phyloP scores from a whole-genome alignment of 306 rosid species.

The Cercis canadensis region DNA sequence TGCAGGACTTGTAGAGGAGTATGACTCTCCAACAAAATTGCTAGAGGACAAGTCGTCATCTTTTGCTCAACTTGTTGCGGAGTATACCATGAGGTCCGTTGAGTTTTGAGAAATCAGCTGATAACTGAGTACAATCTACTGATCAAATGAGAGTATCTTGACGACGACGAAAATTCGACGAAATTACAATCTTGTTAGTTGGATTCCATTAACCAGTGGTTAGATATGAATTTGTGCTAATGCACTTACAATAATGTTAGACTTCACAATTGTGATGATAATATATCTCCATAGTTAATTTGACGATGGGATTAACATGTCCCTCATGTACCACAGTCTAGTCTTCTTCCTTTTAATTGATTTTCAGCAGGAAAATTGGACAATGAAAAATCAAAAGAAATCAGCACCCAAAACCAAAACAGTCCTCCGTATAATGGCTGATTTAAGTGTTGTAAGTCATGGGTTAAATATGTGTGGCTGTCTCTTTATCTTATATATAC shows the following conservation, averaged over 20 bases:
- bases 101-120: constrained; percentile 34
- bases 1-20: constrained; percentile 82
- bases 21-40: constrained; percentile 65
- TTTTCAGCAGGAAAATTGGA: too few species aligned
- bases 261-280: too few species aligned
- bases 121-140: constrained; percentile 7
- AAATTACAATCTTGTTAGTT: neutral
- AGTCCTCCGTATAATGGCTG: too few species aligned
- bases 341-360: too few species aligned
- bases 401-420: too few species aligned
- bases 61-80: constrained; percentile 81
- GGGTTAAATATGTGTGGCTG: too few species aligned
- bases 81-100: constrained; percentile 69
- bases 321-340: too few species aligned
- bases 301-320: too few species aligned
- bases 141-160: constrained; percentile 1
- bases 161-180: constrained; percentile 35
- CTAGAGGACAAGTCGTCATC: constrained; percentile 76
- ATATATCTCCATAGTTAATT: too few species aligned
- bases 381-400: too few species aligned
- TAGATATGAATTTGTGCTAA: neutral
- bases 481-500: too few species aligned
- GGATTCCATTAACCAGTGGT: neutral
- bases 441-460: too few species aligned
- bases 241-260: neutral